Base-by-base conservation (phyloP, 108 stramenopile species). In the Cyclotella distinguenda region DNA sequence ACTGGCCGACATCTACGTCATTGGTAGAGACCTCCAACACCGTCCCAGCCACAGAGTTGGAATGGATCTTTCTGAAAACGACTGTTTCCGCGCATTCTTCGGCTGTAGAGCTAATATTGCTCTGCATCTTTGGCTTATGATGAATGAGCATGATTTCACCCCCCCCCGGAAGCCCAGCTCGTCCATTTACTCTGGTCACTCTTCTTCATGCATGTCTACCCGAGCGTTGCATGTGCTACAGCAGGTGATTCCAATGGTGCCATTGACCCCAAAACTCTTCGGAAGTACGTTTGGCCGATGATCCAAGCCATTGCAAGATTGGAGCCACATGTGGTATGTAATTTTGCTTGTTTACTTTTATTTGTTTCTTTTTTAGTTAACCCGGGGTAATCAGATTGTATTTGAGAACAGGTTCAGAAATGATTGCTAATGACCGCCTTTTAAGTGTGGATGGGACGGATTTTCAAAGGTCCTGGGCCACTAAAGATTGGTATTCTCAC, bases 261-360 rank as follows among this genome's bases (percentile, higher is more conserved):
- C 7, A 39, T 59, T 51, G 57, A 59, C 18, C 68, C 57, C 9
- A 68, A 68, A 43, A 68, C 57, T 26, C 36, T 58, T 38, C 33
- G 34, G 12, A 68, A 68, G 16, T 49, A 33, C 16, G n/a, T 46
- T 7, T 46, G 44, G 55, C 66, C 44, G 9, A 35, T 67, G 19
- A 67, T 67, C 31, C 6, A 47, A 12, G 30, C 54, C 7, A 32
- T 46, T n/a, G 32, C 44, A 16, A 19, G 30, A n/a, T 60, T 44
- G 35, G 55, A 56, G 35, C 30, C 18, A 3, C 15, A 45, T 30
- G 26, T 45, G 26, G 59, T 60, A 31, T 31, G 42, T 28, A 3
- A 35, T 15, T 36, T 36, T 6, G 4, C 7, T 8, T 56, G 4
- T 11, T 6, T 23, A 1, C 12, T 39, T 22, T 22, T 12, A 38